Evolutionary conservation across 1,284 basidiomycete genomes (phyloP).

Genomic region (Heterobasidion annosum): DNA sequence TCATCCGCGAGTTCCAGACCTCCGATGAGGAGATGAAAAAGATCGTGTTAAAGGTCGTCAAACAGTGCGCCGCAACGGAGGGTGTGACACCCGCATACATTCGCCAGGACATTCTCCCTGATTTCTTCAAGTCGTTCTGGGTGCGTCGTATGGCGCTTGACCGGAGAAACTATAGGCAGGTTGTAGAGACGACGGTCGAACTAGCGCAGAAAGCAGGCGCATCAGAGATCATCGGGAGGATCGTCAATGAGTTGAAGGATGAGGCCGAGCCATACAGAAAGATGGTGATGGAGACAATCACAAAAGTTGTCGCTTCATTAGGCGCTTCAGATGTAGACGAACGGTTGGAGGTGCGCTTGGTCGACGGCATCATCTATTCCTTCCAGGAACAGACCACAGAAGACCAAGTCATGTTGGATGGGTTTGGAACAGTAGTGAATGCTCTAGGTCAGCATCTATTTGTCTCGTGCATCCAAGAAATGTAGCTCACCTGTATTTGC

Average conservation of each 20-base stretch:
- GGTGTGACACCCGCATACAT: slow-evolving; percentile 93
- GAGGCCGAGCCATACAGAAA: slow-evolving; percentile 96
- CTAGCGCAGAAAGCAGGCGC: slow-evolving; percentile 96
- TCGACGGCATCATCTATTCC: slow-evolving; percentile 98
- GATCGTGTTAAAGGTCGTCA: slow-evolving; percentile 98
- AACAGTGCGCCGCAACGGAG: slow-evolving; percentile 97
- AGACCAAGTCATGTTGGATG: slow-evolving; percentile 98
- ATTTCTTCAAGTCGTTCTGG: slow-evolving; percentile 99
- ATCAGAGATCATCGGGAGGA: slow-evolving; percentile 88
- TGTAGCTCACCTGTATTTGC: background rate
- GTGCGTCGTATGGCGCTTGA: slow-evolving; percentile 97
- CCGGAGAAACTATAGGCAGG: slow-evolving; percentile 91
- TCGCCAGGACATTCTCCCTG: slow-evolving; percentile 96
- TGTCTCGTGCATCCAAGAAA: background rate
- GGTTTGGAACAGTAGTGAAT: slow-evolving; percentile 95
- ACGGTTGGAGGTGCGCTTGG: slow-evolving; percentile 85
- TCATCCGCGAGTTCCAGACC: slow-evolving; percentile 98
- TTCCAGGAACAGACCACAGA: slow-evolving; percentile 99
- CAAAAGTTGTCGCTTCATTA: slow-evolving; percentile 87
- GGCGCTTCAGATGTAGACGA: slow-evolving; percentile 98
- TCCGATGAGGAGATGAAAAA: slow-evolving; percentile 99
- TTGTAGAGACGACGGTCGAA: slow-evolving; percentile 98
- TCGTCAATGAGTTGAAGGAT: slow-evolving; percentile 96
- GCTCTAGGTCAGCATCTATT: slow-evolving; percentile 48
- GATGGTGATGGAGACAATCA: slow-evolving; percentile 99